Conservation (phyloP, 768 basidiomycete genomes). For the Boletus rubroflammeus region DNA sequence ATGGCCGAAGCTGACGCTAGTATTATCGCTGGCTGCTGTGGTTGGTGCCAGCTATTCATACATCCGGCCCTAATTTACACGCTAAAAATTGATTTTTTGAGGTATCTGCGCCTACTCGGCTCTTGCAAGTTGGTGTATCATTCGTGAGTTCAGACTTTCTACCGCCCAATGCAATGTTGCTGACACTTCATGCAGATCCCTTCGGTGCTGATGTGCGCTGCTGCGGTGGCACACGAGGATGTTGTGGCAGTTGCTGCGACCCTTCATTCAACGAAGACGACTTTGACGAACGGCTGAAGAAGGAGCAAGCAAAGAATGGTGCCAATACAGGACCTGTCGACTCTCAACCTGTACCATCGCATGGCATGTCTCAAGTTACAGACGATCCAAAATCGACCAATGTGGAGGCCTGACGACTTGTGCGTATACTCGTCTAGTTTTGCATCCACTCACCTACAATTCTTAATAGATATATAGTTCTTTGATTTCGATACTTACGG, state of each 20-base stretch:
- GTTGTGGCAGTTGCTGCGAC: conserved; percentile 27
- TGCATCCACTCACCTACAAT: background rate
- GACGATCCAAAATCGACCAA: conserved; percentile 1
- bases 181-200: conserved; percentile 13
- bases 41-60: conserved; percentile 12
- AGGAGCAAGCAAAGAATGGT: conserved; percentile 18
- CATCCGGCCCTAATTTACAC: background rate
- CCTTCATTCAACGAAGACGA: conserved; percentile 29
- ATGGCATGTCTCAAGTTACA: conserved; percentile 15
- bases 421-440: background rate
- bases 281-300: conserved; percentile 29
- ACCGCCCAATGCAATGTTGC: background rate
- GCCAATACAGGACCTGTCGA: conserved; percentile 8
- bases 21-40: conserved; percentile 19
- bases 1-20: conserved; percentile 18
- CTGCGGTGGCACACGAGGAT: conserved; percentile 28
- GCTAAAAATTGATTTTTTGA: conserved; percentile 7
- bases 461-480: background rate
- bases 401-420: background rate
- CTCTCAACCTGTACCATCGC: conserved; percentile 23
- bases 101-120: conserved; percentile 12
- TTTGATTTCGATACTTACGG: background rate
- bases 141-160: conserved; percentile 19
- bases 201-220: conserved; percentile 21
- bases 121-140: conserved; percentile 23